These are phyloP conservation scores for Colletotrichum theobromicola DNA, from an alignment of 2,329 filamentous ascomycete species.

Conservation along the genomic window DNA sequence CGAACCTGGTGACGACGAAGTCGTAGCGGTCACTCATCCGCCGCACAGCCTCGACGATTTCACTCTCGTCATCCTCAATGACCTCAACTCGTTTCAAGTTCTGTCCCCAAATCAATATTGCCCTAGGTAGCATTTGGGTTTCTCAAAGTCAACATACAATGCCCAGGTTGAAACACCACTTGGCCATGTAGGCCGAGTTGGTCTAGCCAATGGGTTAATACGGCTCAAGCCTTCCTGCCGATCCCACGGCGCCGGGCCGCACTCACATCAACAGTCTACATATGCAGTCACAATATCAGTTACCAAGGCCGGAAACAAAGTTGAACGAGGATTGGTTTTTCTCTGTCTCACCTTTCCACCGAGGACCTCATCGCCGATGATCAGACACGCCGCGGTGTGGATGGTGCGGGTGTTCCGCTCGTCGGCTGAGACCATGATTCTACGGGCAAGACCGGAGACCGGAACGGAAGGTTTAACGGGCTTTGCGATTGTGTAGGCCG, in stretches of 20 bases:
- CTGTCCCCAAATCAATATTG: constrained; percentile 36
- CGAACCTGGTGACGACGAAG: constrained; percentile 84
- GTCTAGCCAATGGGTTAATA: constrained; percentile 47
- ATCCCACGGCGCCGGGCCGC: not conserved
- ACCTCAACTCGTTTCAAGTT: constrained; percentile 87
- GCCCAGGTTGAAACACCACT: constrained; percentile 67
- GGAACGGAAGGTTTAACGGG: constrained; percentile 30
- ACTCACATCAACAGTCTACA: constrained; percentile 45
- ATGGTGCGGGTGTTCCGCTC: constrained; percentile 71
- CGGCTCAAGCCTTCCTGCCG: not conserved
- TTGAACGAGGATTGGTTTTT: constrained; percentile 24
- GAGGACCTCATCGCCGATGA: constrained; percentile 97
- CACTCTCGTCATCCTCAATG: constrained; percentile 87
- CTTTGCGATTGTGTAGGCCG: constrained; percentile 22
- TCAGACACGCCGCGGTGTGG: constrained; percentile 87
- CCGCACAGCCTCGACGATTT: constrained; percentile 86
- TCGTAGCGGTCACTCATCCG: constrained; percentile 92
- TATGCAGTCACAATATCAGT: not conserved
- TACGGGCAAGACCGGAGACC: constrained; percentile 28
- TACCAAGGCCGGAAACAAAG: not conserved
- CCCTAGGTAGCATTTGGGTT: no score
- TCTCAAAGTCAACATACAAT: constrained; percentile 50
- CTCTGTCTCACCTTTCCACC: constrained; percentile 77
- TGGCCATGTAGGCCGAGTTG: constrained; percentile 68
- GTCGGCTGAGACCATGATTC: constrained; percentile 53